phyloP scores from a whole-genome alignment of 805 yeast genomes.

The Starmerella ratchasimensis region DNA sequence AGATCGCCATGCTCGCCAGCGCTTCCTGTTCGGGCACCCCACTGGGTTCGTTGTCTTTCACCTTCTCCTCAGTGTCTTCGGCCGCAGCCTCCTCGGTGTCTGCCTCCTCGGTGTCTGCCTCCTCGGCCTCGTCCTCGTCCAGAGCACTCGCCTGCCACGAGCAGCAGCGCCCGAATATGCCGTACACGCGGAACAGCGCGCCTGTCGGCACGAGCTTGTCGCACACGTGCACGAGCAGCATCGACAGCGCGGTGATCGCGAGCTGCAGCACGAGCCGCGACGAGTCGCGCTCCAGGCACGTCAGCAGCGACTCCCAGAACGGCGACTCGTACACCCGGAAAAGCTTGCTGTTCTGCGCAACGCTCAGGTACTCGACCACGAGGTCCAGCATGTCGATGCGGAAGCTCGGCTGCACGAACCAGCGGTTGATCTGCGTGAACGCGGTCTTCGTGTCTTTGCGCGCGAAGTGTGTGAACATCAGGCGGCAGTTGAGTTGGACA shows the following conservation, averaged over 20 bases:
- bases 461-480: slow-evolving; percentile 33
- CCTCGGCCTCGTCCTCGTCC: slow-evolving; percentile 3
- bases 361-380: slow-evolving; percentile 22
- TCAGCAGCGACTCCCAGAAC: slow-evolving; percentile 17
- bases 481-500: slow-evolving; percentile 33
- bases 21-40: not conserved
- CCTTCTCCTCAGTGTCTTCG: not conserved
- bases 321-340: slow-evolving; percentile 18
- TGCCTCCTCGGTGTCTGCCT: too few species aligned
- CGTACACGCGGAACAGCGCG: slow-evolving; percentile 30
- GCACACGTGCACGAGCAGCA: slow-evolving; percentile 36
- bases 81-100: not conserved
- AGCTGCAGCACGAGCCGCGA: slow-evolving; percentile 31
- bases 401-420: slow-evolving; percentile 25
- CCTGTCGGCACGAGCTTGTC: slow-evolving; percentile 21
- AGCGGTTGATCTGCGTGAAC: slow-evolving; percentile 29
- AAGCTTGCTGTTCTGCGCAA: slow-evolving; percentile 19
- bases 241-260: slow-evolving; percentile 29
- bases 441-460: slow-evolving; percentile 28
- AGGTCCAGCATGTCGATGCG: slow-evolving; percentile 32
- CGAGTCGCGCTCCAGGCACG: slow-evolving; percentile 29
- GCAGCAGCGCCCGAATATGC: slow-evolving; percentile 33
- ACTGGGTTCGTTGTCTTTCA: not conserved
- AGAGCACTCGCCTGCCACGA: slow-evolving; percentile 25
- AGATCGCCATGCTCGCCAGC: too few species aligned